Base-by-base conservation (phyloP, 176 grass and related monocot species). In the Thalia dealbata region DNA sequence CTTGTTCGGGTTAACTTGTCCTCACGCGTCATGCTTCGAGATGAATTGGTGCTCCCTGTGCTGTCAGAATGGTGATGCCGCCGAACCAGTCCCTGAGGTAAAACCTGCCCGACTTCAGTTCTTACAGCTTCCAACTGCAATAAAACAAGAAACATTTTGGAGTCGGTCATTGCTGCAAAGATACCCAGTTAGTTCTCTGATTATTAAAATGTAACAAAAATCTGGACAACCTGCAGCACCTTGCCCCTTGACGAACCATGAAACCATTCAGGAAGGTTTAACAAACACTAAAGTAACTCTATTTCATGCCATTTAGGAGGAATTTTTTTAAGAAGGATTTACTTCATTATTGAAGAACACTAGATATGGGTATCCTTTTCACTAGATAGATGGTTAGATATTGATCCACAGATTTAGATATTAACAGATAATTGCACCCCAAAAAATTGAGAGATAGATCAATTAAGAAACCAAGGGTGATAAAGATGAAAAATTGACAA, bases 61-160 rank as follows among this genome's bases (percentile, higher is more conserved):
- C 95, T 99, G 85, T 99, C 95, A 75, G 95, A 99, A 77, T 88
- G 81, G 9, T 52, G 85, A 88, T 99, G 95, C 74, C 87, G 86
- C 54, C 84, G 81, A 84, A 91, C 78, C 75, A 88, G 65, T 75
- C 95, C 95, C 82, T 80, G 80, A 80, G 87, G 95, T 76, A 99
- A 76, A 60, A 93, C 88, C 81, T 99, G 90, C 75, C 82, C 83
- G 45, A 86, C 95, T 91, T 93, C 95, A 29, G 76, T 83, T 81
- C 82, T 74, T 64, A 93, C 81, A 61, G 85, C 85, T 81, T 91
- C 91, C 82, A 97, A 80, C 93, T 97, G 78, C 78, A 85, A 42
- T 21, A 38, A 85, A 46, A 75, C 32, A 38, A 82, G 61, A 78
- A 35, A 75, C 21, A 46, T 2, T 32, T 25, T 35, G 45, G 43